Evolutionary conservation across 495 filamentous ascomycete genomes (phyloP), one percentile per base, ranked within the genome.

Genomic region (Penicillium lividum): DNA sequence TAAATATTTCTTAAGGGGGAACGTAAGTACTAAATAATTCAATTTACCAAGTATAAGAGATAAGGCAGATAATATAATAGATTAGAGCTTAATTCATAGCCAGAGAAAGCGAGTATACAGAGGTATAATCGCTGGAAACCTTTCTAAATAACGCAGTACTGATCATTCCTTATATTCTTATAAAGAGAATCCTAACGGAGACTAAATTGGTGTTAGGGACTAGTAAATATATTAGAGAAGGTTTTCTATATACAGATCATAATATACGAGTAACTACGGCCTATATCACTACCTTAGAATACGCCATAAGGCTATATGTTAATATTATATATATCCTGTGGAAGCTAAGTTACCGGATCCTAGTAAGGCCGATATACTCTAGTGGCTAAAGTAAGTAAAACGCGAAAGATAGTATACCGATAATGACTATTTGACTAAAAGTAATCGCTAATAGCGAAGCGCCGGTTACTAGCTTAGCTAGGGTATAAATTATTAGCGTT

Each of bases 351-450:
- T 16, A 47, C 55, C 55, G 51, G 11, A 42, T 42, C 18, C 50
- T 38, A 13, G 22, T 47, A 13, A 51, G 16, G 4, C 47, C 55
- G 29, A 57, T 34, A 29, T 47, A 15, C 34, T 57, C 47, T 13
- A 57, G 40, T 1, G 55, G 55, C 7, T 47, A 28, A 44, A 57
- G 45, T 11, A 60, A 47, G 38, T 60, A 60, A 7, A 60, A 22
- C 13, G 29, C 25, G 28, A 38, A 29, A 2, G 52, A 46, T 27
- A 51, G 15, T 16, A 22, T n/a, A 34, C 29, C 51, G 25, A 38
- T 31, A 15, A 60, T 49, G 27, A 54, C 53, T 7, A 60, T 8
- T 30, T 29, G 52, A 13, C 58, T 16, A 51, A 56, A 55, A 16
- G 46, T 36, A n/a, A 51, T 31, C 29, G 52, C 52, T 16, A 60